phyloP scores from a whole-genome alignment of 2,329 filamentous ascomycete species.

The Hypoxylon sp. region DNA sequence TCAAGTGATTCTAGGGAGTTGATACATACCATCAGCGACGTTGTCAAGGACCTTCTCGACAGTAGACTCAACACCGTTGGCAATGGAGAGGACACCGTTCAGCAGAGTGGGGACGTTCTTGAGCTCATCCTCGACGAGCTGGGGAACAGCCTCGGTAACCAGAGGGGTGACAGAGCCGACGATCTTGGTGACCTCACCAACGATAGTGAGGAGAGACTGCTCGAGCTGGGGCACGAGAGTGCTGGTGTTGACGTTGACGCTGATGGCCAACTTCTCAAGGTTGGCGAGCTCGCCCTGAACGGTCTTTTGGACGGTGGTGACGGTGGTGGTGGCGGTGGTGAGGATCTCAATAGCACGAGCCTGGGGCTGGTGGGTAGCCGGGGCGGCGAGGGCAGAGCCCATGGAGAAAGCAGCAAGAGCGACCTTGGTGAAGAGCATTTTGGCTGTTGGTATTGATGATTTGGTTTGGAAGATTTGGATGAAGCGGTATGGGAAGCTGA shows the following conservation, averaged over 20 bases:
- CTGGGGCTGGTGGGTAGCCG: conserved; percentile 38
- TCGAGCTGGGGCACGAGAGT: conserved; percentile 45
- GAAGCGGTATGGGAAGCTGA: conserved; percentile 32
- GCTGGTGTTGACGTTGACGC: conserved; percentile 31
- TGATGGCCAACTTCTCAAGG: conserved; percentile 25
- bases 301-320: conserved; percentile 41
- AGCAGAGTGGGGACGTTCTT: conserved; percentile 46
- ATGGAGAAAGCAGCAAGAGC: conserved; percentile 53
- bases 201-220: conserved; percentile 46
- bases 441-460: conserved; percentile 39
- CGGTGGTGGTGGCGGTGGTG: conserved; percentile 34
- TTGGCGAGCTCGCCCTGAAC: conserved; percentile 44
- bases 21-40: conserved; percentile 45
- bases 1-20: too few relatives aligned
- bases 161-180: conserved; percentile 43
- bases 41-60: conserved; percentile 39
- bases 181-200: conserved; percentile 46
- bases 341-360: conserved; percentile 39
- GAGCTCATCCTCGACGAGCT: conserved; percentile 49
- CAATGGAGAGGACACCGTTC: conserved; percentile 45
- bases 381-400: conserved; percentile 53
- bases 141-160: conserved; percentile 35
- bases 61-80: conserved; percentile 45
- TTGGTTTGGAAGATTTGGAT: conserved; percentile 24
- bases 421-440: conserved; percentile 55